A percentile compares a stretch with the other conserved stretches of the same genome.
Evolutionary conservation across 495 filamentous ascomycete genomes (phyloP).

Genomic region (Penicillium coffeae): DNA sequence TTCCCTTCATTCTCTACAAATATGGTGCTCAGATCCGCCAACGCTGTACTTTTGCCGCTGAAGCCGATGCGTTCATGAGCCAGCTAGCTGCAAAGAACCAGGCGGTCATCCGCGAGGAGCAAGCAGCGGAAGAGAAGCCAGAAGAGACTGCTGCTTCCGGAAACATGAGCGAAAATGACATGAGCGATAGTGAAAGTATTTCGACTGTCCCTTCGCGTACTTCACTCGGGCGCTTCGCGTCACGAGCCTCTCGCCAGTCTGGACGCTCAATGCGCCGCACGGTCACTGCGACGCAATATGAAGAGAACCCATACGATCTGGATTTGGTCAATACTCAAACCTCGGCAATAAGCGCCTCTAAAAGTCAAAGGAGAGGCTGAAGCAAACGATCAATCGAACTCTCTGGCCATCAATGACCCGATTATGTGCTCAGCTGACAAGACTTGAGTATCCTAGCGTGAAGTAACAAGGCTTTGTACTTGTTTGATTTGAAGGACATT

Average conservation of each 20-base stretch:
- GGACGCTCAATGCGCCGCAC: slow-evolving; percentile 22
- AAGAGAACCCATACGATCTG: slow-evolving; percentile 37
- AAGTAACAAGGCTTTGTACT: background rate
- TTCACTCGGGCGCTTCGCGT: slow-evolving; percentile 15
- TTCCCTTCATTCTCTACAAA: slow-evolving; percentile 69
- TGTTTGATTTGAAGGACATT: background rate
- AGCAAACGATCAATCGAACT: too few species aligned
- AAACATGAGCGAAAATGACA: slow-evolving; percentile 1
- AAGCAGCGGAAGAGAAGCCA: slow-evolving; percentile 10
- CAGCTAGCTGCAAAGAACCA: slow-evolving; percentile 27
- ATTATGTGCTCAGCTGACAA: too few species aligned
- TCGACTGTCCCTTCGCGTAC: slow-evolving; percentile 25
- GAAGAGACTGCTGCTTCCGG: too few species aligned
- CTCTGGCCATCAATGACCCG: too few species aligned
- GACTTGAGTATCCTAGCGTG: too few species aligned
- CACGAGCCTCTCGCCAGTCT: slow-evolving; percentile 28
- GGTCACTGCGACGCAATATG: slow-evolving; percentile 30
- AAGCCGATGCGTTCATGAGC: slow-evolving; percentile 34
- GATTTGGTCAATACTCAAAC: slow-evolving; percentile 36
- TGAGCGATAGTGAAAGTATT: slow-evolving; percentile 19
- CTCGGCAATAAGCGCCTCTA: slow-evolving; percentile 29
- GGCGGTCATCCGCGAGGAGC: slow-evolving; percentile 9
- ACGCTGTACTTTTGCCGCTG: slow-evolving; percentile 64
- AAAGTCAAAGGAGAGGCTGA: slow-evolving; percentile 16
- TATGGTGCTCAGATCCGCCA: slow-evolving; percentile 62